Evolutionary conservation across 2,329 filamentous ascomycete species (phyloP).

Genomic region (Monilinia vaccinii-corymbosi): DNA sequence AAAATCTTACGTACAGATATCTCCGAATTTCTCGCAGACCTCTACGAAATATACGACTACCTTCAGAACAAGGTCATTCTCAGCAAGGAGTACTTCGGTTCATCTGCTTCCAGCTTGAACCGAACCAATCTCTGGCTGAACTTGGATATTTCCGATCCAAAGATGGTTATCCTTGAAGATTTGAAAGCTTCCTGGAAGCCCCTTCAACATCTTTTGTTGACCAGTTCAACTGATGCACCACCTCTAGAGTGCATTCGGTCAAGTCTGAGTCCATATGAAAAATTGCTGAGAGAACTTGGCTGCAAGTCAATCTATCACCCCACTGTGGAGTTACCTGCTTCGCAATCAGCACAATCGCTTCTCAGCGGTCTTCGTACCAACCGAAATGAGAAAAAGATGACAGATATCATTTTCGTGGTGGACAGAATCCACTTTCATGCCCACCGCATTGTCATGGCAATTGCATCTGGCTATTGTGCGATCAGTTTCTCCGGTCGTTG

Average conservation of each 20-base stretch:
- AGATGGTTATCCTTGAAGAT: slow-evolving; percentile 7
- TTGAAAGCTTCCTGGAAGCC: slow-evolving; percentile 17
- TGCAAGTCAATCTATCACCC: slow-evolving; percentile 21
- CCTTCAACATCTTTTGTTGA: slow-evolving; percentile 18
- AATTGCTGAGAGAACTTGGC: slow-evolving; percentile 17
- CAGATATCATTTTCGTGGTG: neutral
- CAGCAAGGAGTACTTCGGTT: slow-evolving; percentile 6
- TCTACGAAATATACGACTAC: slow-evolving; percentile 18
- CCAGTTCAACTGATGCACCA: slow-evolving; percentile 21
- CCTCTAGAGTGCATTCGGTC: slow-evolving; percentile 17
- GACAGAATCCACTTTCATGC: neutral
- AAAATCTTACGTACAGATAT: slow-evolving; percentile 9
- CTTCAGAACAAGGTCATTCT: slow-evolving; percentile 16
- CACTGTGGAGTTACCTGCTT: slow-evolving; percentile 8
- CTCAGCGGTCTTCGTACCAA: neutral
- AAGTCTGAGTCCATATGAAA: slow-evolving; percentile 19
- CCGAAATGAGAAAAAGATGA: neutral
- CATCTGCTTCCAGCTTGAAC: neutral
- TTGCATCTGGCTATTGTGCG: neutral
- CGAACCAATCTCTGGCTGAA: slow-evolving; percentile 17
- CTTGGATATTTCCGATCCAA: slow-evolving; percentile 4
- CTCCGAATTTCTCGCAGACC: slow-evolving; percentile 14
- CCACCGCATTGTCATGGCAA: neutral
- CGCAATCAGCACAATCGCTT: slow-evolving; percentile 5
- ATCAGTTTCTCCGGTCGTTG: neutral